Evolutionary conservation across 352 stramenopile species (phyloP).

Genomic region (Nothophytophthora sp.): DNA sequence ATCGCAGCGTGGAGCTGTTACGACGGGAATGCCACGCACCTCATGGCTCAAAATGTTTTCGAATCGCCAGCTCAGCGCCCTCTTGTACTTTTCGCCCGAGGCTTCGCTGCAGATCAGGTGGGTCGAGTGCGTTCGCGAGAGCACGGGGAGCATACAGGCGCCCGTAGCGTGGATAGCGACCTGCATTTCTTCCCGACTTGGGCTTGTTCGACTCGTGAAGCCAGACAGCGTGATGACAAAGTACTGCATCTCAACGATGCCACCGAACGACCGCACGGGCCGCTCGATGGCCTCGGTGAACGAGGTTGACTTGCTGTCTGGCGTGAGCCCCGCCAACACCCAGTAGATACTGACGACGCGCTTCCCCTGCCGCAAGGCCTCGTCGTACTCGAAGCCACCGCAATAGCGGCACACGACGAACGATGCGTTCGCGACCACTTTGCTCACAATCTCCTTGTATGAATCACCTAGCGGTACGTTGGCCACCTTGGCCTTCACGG

Average conservation of each 20-base stretch:
- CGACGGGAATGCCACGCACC: slow-evolving; percentile 31
- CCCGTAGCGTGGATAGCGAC: slow-evolving; percentile 82
- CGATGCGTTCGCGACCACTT: slow-evolving; percentile 78
- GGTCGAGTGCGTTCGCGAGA: slow-evolving; percentile 82
- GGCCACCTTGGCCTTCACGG: slow-evolving; percentile 75
- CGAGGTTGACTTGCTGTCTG: slow-evolving; percentile 27
- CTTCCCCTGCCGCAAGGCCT: slow-evolving; percentile 71
- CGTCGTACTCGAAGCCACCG: slow-evolving; percentile 79
- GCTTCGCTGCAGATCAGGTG: slow-evolving; percentile 81
- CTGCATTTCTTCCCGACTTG: slow-evolving; percentile 82
- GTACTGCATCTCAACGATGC: slow-evolving; percentile 73
- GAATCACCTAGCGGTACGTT: slow-evolving; percentile 72
- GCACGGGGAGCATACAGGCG: slow-evolving; percentile 82
- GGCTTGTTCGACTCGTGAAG: slow-evolving; percentile 73
- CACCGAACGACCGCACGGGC: slow-evolving; percentile 64
- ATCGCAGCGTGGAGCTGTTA: not conserved
- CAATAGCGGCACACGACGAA: slow-evolving; percentile 85
- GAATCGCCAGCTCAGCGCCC: slow-evolving; percentile 79
- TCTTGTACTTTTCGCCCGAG: slow-evolving; percentile 86
- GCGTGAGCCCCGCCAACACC: slow-evolving; percentile 56
- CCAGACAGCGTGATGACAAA: slow-evolving; percentile 86
- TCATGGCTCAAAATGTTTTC: slow-evolving; percentile 80
- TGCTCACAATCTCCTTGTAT: slow-evolving; percentile 76
- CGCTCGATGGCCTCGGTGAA: slow-evolving; percentile 59
- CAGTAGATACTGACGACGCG: slow-evolving; percentile 81